Conservation (phyloP, 495 filamentous ascomycete genomes). For the Penicilliopsis zonata region DNA sequence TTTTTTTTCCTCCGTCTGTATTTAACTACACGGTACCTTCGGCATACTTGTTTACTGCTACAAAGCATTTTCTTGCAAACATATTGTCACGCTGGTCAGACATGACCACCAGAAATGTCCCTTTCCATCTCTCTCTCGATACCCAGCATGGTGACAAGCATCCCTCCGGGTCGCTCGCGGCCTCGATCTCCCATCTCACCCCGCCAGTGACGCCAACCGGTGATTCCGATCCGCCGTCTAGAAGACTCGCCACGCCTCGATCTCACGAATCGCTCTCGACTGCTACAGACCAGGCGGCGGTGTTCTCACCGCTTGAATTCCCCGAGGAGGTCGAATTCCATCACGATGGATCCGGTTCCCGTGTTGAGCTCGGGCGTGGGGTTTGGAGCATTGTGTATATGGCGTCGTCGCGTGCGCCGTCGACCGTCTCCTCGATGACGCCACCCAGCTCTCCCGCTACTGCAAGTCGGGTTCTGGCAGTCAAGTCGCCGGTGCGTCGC, state of each 20-base stretch:
- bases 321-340: conserved; percentile 23
- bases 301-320: conserved; percentile 12
- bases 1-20: conserved; percentile 3
- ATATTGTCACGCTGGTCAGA: too few relatives aligned
- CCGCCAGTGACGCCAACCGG: conserved; percentile 27
- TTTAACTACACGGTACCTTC: too few relatives aligned
- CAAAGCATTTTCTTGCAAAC: background rate
- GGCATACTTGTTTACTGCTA: conserved; percentile 1
- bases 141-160: conserved; percentile 11
- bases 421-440: conserved; percentile 11
- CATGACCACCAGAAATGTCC: conserved; percentile 5
- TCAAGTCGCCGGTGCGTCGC: conserved; percentile 39
- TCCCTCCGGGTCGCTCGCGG: conserved; percentile 4
- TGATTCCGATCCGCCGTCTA: conserved; percentile 9
- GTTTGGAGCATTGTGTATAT: conserved; percentile 52
- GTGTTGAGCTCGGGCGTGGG: conserved; percentile 40
- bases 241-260: conserved; percentile 4
- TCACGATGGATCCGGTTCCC: conserved; percentile 12
- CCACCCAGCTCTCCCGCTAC: conserved; percentile 36
- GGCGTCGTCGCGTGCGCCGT: conserved; percentile 14
- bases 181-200: conserved; percentile 15
- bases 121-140: conserved; percentile 20
- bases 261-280: background rate
- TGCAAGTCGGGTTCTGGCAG: conserved; percentile 29
- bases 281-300: background rate